A percentile compares a stretch with the other conserved stretches of the same genome.
phyloP scores from a whole-genome alignment of 2,329 filamentous ascomycete genomes.

The Phoma sp. region DNA sequence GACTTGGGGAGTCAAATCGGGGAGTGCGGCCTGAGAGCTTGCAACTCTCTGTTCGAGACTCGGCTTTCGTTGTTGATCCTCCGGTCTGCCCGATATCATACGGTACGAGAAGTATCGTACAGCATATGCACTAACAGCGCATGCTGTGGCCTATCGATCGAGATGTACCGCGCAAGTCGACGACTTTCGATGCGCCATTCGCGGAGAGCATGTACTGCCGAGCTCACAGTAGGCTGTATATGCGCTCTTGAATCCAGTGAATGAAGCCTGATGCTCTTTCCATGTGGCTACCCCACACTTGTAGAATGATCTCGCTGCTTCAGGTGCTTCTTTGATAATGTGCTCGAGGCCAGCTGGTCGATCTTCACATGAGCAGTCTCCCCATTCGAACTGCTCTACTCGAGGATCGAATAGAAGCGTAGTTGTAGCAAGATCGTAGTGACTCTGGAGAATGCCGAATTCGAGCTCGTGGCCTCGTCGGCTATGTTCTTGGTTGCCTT shows the following conservation, averaged over 20 bases:
- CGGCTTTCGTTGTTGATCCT: not conserved
- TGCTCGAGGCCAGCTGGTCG: not conserved
- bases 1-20: no score
- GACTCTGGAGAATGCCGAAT: slow-evolving; percentile 2
- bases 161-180: slow-evolving; percentile 1
- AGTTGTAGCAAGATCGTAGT: not conserved
- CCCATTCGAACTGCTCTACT: not conserved
- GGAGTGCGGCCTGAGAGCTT: no score
- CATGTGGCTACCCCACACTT: slow-evolving; percentile 9
- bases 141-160: not conserved
- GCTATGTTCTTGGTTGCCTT: not conserved
- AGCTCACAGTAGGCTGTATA: slow-evolving; percentile 14
- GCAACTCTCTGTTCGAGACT: no score
- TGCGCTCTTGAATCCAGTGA: slow-evolving; percentile 7
- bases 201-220: not conserved
- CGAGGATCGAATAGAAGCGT: not conserved
- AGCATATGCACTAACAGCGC: not conserved
- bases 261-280: slow-evolving; percentile 9
- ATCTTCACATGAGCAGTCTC: slow-evolving; percentile 7
- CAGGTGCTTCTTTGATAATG: not conserved
- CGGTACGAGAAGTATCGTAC: not conserved
- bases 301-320: not conserved
- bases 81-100: not conserved
- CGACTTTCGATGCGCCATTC: not conserved
- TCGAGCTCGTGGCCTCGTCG: slow-evolving; percentile 1